Conservation (phyloP, 1,284 basidiomycete genomes). For the Anthracocystis setariae region DNA sequence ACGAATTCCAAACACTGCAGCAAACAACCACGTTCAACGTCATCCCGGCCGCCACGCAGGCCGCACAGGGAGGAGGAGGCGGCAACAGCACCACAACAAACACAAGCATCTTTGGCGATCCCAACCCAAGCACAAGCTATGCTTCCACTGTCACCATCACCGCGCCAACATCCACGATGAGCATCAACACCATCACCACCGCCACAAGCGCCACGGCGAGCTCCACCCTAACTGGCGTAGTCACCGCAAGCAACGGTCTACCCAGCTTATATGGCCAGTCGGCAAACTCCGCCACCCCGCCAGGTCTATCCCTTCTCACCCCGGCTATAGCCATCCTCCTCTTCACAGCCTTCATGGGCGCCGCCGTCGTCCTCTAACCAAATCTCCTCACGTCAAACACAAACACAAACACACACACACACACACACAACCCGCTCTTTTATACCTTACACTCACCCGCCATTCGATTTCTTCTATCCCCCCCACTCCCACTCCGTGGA, state of each 20-base stretch:
- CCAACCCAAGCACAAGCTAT: background rate
- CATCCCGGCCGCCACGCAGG: slow-evolving; percentile 1
- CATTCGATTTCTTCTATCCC: too few species aligned
- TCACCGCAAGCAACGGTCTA: slow-evolving; percentile 10
- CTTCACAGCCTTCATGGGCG: background rate
- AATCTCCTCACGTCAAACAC: background rate
- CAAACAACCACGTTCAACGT: slow-evolving; percentile 43
- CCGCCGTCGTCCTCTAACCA: background rate
- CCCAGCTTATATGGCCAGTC: slow-evolving; percentile 12
- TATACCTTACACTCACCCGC: too few species aligned
- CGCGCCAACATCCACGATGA: slow-evolving; percentile 16
- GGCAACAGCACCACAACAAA: background rate
- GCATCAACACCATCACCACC: background rate
- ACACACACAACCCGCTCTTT: too few species aligned
- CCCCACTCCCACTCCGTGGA: too few species aligned
- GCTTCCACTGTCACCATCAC: slow-evolving; percentile 26
- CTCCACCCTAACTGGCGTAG: slow-evolving; percentile 6
- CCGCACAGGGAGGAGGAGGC: background rate
- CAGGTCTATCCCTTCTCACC: too few species aligned
- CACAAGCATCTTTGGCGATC: background rate
- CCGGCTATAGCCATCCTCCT: background rate
- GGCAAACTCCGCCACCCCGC: too few species aligned
- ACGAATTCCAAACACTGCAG: slow-evolving; percentile 26
- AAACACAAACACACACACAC: too few species aligned
- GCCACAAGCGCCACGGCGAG: background rate